Evolutionary conservation across 2,329 filamentous ascomycete genomes (phyloP).

Genomic region (Talaromyces albobiverticillius): DNA sequence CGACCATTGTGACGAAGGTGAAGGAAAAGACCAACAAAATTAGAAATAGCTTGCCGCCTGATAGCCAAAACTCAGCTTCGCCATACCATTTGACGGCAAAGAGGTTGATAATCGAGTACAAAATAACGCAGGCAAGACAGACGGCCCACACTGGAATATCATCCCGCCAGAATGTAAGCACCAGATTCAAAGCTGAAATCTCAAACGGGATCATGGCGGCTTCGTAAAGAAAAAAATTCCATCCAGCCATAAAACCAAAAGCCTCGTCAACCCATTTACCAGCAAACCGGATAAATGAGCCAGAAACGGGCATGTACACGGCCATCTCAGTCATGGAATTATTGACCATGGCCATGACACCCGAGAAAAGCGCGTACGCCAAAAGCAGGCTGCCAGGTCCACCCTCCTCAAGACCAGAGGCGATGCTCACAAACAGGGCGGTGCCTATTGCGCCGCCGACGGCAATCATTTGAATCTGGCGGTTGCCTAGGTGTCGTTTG

Average conservation of each 20-base stretch:
- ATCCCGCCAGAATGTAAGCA: neutral
- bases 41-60: slow-evolving; percentile 58
- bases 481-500: neutral
- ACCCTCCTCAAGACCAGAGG: slow-evolving; percentile 32
- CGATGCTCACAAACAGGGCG: slow-evolving; percentile 38
- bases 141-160: slow-evolving; percentile 55
- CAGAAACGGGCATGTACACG: slow-evolving; percentile 72
- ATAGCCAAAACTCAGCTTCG: slow-evolving; percentile 62
- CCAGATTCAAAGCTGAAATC: neutral
- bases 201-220: slow-evolving; percentile 5
- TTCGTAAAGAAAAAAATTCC: slow-evolving; percentile 37
- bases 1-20: slow-evolving; percentile 14
- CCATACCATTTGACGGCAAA: slow-evolving; percentile 58
- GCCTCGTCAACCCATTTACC: slow-evolving; percentile 75
- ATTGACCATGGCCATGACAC: neutral
- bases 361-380: slow-evolving; percentile 39
- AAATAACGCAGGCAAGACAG: slow-evolving; percentile 57
- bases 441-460: slow-evolving; percentile 42
- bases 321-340: slow-evolving; percentile 71
- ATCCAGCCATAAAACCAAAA: slow-evolving; percentile 78
- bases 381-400: slow-evolving; percentile 38
- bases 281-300: slow-evolving; percentile 79
- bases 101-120: slow-evolving; percentile 59
- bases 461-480: slow-evolving; percentile 54
- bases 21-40: slow-evolving; percentile 41